Conservation (phyloP, 2,329 filamentous ascomycete species). For the Ophiostoma tasmaniense region DNA sequence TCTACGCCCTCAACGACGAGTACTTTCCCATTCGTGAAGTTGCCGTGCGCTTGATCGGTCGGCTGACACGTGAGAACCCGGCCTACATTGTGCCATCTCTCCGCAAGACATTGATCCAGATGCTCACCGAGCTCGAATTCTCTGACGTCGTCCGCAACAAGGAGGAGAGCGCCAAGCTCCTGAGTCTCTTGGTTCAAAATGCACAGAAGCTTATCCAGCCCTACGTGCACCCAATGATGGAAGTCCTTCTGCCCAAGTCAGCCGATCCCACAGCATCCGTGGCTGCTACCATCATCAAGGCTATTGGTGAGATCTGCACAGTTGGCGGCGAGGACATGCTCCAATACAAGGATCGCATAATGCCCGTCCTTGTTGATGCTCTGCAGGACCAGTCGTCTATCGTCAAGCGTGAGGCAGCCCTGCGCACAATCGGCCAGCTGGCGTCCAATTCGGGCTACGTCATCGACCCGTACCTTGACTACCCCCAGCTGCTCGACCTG, state of each 20-base stretch:
- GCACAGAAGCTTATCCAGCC: conserved; percentile 89
- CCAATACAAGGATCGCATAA: conserved; percentile 80
- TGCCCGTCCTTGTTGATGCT: conserved; percentile 90
- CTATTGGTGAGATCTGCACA: conserved; percentile 86
- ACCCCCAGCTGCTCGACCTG: conserved; percentile 86
- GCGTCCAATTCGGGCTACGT: conserved; percentile 97
- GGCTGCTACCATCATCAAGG: conserved; percentile 87
- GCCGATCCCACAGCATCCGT: conserved; percentile 78
- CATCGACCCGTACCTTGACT: conserved; percentile 90
- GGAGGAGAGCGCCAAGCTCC: conserved; percentile 88
- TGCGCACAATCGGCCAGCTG: conserved; percentile 83
- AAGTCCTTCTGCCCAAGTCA: conserved; percentile 87
- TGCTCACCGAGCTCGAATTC: conserved; percentile 92
- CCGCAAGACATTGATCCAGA: conserved; percentile 88
- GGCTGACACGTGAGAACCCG: conserved; percentile 82
- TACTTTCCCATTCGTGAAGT: conserved; percentile 88
- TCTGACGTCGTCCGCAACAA: conserved; percentile 91
- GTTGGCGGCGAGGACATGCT: conserved; percentile 93
- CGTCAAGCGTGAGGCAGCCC: conserved; percentile 79
- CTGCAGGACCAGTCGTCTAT: conserved; percentile 90
- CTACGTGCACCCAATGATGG: conserved; percentile 94
- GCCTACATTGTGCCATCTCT: conserved; percentile 96
- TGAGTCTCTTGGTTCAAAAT: conserved; percentile 87
- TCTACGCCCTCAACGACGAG: conserved; percentile 93
- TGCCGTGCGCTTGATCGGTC: conserved; percentile 91